Evolutionary conservation across 768 basidiomycete genomes (phyloP).

Genomic region (Porpolomopsis calyptriformis): DNA sequence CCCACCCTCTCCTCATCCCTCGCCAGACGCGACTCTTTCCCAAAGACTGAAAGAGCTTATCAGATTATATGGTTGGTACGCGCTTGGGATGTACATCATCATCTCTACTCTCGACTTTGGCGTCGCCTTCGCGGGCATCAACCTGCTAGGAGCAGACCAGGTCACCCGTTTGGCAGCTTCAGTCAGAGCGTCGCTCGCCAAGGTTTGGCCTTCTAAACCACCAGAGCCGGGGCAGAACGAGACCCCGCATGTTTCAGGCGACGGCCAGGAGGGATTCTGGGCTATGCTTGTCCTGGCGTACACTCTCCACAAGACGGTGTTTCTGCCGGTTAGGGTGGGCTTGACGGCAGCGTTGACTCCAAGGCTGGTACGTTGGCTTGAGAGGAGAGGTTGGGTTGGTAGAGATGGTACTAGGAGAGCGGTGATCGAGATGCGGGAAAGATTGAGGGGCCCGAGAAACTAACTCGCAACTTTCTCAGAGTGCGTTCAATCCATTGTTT

Average conservation of each 20-base stretch:
- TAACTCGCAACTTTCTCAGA: slow-evolving; percentile 8
- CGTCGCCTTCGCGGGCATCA: slow-evolving; percentile 75
- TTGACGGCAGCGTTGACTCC: slow-evolving; percentile 83
- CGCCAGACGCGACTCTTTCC: slow-evolving; percentile 41
- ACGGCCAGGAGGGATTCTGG: slow-evolving; percentile 67
- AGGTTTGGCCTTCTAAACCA: slow-evolving; percentile 40
- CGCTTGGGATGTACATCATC: slow-evolving; percentile 78
- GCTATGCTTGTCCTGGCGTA: slow-evolving; percentile 92
- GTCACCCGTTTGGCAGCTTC: slow-evolving; percentile 59
- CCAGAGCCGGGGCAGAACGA: slow-evolving; percentile 62
- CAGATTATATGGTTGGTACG: slow-evolving; percentile 92
- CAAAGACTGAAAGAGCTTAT: slow-evolving; percentile 73
- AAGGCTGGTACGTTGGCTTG: slow-evolving; percentile 74
- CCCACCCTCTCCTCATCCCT: slow-evolving; percentile 7
- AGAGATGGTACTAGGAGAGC: slow-evolving; percentile 59
- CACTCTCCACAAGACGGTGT: slow-evolving; percentile 89
- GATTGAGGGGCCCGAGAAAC: slow-evolving; percentile 29
- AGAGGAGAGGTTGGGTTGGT: slow-evolving; percentile 73
- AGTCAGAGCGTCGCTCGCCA: slow-evolving; percentile 38
- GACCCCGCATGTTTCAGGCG: slow-evolving; percentile 29
- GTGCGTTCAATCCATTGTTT: neutral
- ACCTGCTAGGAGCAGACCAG: slow-evolving; percentile 82
- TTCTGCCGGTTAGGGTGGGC: slow-evolving; percentile 82
- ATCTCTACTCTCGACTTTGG: slow-evolving; percentile 72
- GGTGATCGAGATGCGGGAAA: slow-evolving; percentile 40